A percentile compares a stretch with the other conserved stretches of the same genome.
phyloP scores from a whole-genome alignment of 2,329 filamentous ascomycete genomes.

The Paraphaeosphaeria sporulosa region DNA sequence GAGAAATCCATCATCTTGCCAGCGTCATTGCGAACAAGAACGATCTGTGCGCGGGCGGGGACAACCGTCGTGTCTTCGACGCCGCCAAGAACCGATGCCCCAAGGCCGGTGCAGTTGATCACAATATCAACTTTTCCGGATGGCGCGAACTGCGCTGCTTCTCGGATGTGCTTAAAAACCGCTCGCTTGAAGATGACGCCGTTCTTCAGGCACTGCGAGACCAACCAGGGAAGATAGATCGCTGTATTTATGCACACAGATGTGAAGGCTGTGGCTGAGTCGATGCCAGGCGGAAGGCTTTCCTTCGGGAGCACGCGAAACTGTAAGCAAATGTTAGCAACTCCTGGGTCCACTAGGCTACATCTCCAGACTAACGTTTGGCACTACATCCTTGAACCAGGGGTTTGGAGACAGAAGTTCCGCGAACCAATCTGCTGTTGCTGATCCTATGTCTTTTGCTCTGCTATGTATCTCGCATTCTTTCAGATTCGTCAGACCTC shows the following conservation, averaged over 20 bases:
- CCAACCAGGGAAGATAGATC: constrained; percentile 84
- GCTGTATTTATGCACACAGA: constrained; percentile 90
- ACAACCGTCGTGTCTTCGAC: constrained; percentile 76
- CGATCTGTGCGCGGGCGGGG: constrained; percentile 81
- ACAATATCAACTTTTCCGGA: constrained; percentile 70
- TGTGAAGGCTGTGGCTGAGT: constrained; percentile 76
- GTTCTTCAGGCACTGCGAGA: constrained; percentile 76
- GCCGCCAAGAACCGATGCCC: constrained; percentile 76
- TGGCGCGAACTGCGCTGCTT: constrained; percentile 69
- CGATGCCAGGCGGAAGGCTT: constrained; percentile 66
- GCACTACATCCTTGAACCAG: constrained; percentile 75
- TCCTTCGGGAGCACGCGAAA: constrained; percentile 61
- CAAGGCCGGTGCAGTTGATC: constrained; percentile 84
- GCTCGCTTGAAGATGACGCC: constrained; percentile 66
- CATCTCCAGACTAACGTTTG: constrained; percentile 63
- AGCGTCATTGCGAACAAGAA: constrained; percentile 80
- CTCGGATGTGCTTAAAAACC: constrained; percentile 67
- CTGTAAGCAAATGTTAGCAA: background rate
- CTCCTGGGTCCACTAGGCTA: background rate
- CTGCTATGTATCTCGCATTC: constrained; percentile 59
- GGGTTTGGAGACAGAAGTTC: constrained; percentile 70
- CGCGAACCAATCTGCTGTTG: constrained; percentile 65
- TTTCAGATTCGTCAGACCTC: constrained; percentile 1
- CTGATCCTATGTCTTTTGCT: constrained; percentile 65
- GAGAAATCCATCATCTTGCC: constrained; percentile 73